Evolutionary conservation across 139 green algal genomes (phyloP).

Genomic region (Chlorella sorokiniana): DNA sequence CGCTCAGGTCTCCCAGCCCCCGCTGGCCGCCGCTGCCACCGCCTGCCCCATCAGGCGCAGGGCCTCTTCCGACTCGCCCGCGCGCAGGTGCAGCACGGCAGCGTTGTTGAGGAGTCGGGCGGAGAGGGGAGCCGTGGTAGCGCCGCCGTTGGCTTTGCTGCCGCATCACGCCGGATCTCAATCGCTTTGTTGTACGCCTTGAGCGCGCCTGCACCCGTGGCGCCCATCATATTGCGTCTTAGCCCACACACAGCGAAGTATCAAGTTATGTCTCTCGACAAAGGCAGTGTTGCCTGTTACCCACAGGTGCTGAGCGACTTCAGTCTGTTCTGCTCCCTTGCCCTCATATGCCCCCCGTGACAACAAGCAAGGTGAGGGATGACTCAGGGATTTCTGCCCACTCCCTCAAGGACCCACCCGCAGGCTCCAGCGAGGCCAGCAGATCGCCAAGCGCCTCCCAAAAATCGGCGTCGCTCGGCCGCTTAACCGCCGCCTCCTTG

Average conservation of each 20-base stretch:
- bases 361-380: too few species aligned
- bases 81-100: conserved; percentile 71
- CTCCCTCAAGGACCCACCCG: too few species aligned
- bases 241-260: not conserved
- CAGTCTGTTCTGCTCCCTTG: too few species aligned
- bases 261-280: too few species aligned
- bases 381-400: too few species aligned
- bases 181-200: conserved; percentile 65
- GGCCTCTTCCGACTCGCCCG: conserved; percentile 44
- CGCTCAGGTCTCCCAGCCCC: conserved; percentile 4
- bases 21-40: conserved; percentile 18
- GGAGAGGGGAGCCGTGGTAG: conserved; percentile 36
- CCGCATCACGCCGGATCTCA: conserved; percentile 39
- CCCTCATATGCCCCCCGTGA: too few species aligned
- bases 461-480: conserved; percentile 53
- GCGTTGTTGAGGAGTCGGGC: conserved; percentile 86
- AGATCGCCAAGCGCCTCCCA: conserved; percentile 88
- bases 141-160: not conserved
- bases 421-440: conserved; percentile 63
- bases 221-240: not conserved
- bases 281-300: too few species aligned
- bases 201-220: conserved; percentile 46
- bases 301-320: too few species aligned
- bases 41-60: conserved; percentile 57
- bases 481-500: conserved; percentile 49